Conservation (phyloP, 768 basidiomycete species). For the Pleurotus tuoliensis region DNA sequence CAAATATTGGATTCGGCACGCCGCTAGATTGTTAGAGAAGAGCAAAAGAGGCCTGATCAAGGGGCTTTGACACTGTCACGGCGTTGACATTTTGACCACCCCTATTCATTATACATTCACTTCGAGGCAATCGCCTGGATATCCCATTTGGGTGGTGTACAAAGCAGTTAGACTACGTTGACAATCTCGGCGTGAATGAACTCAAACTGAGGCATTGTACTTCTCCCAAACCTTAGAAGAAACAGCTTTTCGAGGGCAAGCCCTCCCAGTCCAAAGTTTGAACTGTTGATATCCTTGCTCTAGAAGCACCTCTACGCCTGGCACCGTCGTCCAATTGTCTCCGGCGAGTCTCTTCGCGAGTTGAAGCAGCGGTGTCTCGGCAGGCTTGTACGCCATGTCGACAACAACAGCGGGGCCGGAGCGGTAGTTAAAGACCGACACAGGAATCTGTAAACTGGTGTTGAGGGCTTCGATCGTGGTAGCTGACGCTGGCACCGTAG, state of each 20-base stretch:
- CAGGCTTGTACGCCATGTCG: slow-evolving; percentile 94
- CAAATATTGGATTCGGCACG: background rate
- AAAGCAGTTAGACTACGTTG: too few species aligned
- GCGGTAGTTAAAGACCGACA: slow-evolving; percentile 49
- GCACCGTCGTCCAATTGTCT: slow-evolving; percentile 63
- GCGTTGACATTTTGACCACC: too few species aligned
- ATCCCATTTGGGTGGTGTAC: too few species aligned
- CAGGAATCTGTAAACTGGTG: slow-evolving; percentile 44
- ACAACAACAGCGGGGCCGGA: slow-evolving; percentile 63
- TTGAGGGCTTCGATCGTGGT: slow-evolving; percentile 31
- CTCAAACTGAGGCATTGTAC: slow-evolving; percentile 11
- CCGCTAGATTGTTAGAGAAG: background rate
- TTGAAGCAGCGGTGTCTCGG: slow-evolving; percentile 73
- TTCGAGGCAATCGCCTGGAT: too few species aligned
- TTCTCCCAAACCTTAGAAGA: slow-evolving; percentile 37
- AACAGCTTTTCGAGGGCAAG: slow-evolving; percentile 48
- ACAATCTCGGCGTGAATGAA: too few species aligned
- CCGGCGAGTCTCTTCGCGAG: slow-evolving; percentile 51
- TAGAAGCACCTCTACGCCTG: slow-evolving; percentile 79
- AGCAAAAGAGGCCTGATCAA: background rate
- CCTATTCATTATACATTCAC: too few species aligned
- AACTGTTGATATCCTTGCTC: slow-evolving; percentile 90
- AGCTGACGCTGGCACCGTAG: slow-evolving; percentile 80
- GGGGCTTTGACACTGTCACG: background rate
- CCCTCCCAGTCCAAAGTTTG: slow-evolving; percentile 72